Evolutionary conservation across 2,329 filamentous ascomycete genomes (phyloP), one percentile per base, ranked within the genome.

Genomic region (Talaromyces sp.): DNA sequence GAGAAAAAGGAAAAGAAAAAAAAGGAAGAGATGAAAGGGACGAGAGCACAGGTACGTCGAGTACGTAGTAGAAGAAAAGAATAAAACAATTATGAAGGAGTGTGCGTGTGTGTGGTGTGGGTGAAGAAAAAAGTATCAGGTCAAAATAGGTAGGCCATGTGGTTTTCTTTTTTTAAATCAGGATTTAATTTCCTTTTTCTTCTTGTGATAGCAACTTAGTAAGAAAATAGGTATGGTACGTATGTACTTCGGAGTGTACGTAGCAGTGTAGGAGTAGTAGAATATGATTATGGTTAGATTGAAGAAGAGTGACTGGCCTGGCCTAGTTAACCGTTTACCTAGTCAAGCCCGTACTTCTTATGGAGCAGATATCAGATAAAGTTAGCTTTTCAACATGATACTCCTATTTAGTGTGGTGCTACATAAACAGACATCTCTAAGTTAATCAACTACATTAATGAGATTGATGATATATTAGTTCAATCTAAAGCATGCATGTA

Each of bases 91-190:
- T 25, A 40, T 29, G 36, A 65, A 54, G 25, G 53, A 61, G 19
- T 58, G 47, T 43, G 31, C 11, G 60, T 31, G 22, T 43, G 31
- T 17, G 60, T 31, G 22, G 6, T 43, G 59, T 45, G 56, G 29
- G 31, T 59, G 56, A 59, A 31, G 19, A 45, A 17, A 31, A 58
- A 43, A 45, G 22, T 29, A 27, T 19, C 19, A 43, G 36, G 56
- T 29, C 36, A 62, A 63, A 63, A 63, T 58, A 58, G 61, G 19
- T 58, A 40, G 38, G 51, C 64, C 58, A 58, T 65, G 58, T 65
- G 63, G 63, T 61, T 61, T 60, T 56, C 49, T 60, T 60, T 64
- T 59, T 54, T 54, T 45, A 40, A 62, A 38, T 53, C 34, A 29
- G 45, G 31, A 19, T 59, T 53, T 40, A 31, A 29, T 56, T 40